Evolutionary conservation across 371 early-diverging fungal genomes (phyloP), one percentile per base, ranked within the genome.

Genomic region (Zancudomyces culisetae): DNA sequence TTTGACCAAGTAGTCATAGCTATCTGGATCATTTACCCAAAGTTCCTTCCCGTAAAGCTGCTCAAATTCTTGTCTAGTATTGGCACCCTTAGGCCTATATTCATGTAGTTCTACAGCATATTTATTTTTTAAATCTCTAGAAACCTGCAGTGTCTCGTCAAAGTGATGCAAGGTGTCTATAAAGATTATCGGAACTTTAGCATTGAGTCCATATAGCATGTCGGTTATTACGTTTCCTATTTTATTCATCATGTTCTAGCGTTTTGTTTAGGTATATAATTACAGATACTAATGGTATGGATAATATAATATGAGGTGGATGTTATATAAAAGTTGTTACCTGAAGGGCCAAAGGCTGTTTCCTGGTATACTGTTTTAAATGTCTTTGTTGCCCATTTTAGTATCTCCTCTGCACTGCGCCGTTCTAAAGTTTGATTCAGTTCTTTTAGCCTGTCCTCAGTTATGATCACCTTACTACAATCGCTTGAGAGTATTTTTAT

Each of bases 121-220:
- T 42, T 73, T 73, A 20, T 70, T 55, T 51, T 79, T 63, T 52
- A 75, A 77, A 23, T 74, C 75, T 20, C 72, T 59, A 13, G 83
- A 79, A 30, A 93, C 71, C 12, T 80, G 80, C 24, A 88, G 61
- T 26, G 93, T 93, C 60, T 93, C 93, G 49, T 74, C 69, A 64
- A 92, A 92, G 66, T 92, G 87, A 63, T 89, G 82, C 40, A 92
- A 72, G 0, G 93, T 92, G 64, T 92, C 90, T 57, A 92, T 64
- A 59, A 92, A 92, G 57, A 92, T 83, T 39, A 90, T 71, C 13
- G 90, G 89, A 1, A 90, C 67, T 2, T 59, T 51, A 22, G 52
- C 35, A 49, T 29, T 51, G 35, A 55, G 48, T 35, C 59, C 46
- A 49, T 42, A 35, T 20, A 57, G 49, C 27, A 66, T 65, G 43